phyloP scores from a whole-genome alignment of 371 early-diverging fungal species.

The Mucor plumbeus region DNA sequence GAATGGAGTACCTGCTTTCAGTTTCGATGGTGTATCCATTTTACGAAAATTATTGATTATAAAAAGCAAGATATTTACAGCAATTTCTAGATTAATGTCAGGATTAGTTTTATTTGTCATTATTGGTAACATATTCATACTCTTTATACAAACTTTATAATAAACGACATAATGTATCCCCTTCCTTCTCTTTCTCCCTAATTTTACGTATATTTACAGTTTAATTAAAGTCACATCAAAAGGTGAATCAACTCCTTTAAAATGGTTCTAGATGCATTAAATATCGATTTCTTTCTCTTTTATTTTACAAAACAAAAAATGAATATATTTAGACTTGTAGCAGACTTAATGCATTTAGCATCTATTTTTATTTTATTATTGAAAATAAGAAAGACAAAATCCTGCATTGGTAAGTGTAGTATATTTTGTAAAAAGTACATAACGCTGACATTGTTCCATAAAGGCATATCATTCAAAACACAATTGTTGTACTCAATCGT shows the following conservation, averaged over 20 bases:
- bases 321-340: constrained; percentile 92
- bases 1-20: not conserved
- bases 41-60: not conserved
- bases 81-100: not conserved
- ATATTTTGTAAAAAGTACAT: too few relatives aligned
- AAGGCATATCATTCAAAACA: constrained; percentile 97
- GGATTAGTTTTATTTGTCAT: not conserved
- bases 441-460: too few relatives aligned
- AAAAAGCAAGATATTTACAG: not conserved
- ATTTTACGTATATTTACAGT: not conserved
- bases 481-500: constrained; percentile 95
- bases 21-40: not conserved
- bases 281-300: constrained; percentile 9
- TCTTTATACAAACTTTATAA: not conserved
- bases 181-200: not conserved
- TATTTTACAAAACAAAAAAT: constrained; percentile 42
- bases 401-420: constrained; percentile 15
- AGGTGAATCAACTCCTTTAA: not conserved
- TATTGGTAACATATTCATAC: not conserved
- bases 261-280: not conserved
- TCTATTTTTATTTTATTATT: constrained; percentile 92
- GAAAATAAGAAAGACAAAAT: constrained; percentile 79
- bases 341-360: constrained; percentile 94
- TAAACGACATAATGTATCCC: not conserved
- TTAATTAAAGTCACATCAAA: not conserved